phyloP scores from a whole-genome alignment of 176 grass and related monocot species.

The Zea mays region Zm-B73-REFERENCE-NAM-5.0 NC_050099.1:163001501-163002000 shows the following conservation, averaged over 20 bases:
- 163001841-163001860: neutral
- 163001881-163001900: neutral
- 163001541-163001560: neutral
- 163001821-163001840: neutral
- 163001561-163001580: neutral
- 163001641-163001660: neutral
- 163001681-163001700: neutral
- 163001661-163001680: too few relatives aligned
- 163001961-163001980: neutral
- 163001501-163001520: neutral
- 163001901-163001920: neutral
- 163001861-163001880: neutral
- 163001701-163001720: neutral
- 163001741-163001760: neutral
- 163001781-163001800: neutral
- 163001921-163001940: neutral
- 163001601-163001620: neutral
- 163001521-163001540: neutral
- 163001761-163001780: neutral
- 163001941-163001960: constrained; percentile 21
- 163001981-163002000: too few relatives aligned
- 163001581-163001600: neutral
- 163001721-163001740: too few relatives aligned
- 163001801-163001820: neutral
- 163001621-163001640: neutral